Evolutionary conservation across 2,329 filamentous ascomycete genomes (phyloP).

Genomic region (Xylariaceae sp.): DNA sequence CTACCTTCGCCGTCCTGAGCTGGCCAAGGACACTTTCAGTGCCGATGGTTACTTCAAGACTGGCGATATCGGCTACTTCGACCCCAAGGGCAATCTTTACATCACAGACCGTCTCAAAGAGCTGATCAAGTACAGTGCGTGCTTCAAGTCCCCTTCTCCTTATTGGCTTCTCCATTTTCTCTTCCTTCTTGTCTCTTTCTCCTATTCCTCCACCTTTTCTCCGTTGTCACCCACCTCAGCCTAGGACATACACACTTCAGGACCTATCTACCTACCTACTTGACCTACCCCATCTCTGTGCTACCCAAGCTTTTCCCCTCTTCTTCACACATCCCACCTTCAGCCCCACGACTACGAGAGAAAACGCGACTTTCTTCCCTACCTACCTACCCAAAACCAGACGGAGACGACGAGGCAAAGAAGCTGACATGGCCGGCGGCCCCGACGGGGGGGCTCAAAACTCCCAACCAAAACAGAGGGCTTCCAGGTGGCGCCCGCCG

Average conservation of each 20-base stretch:
- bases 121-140: conserved; percentile 52
- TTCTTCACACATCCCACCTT: not conserved
- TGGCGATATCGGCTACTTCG: conserved; percentile 76
- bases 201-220: too few relatives aligned
- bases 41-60: conserved; percentile 83
- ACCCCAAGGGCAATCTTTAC: conserved; percentile 73
- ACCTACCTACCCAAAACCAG: not conserved
- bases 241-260: too few relatives aligned
- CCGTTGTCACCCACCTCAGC: too few relatives aligned
- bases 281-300: too few relatives aligned
- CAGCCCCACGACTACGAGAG: not conserved
- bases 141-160: not conserved
- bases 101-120: conserved; percentile 82
- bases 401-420: too few relatives aligned
- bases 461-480: conserved; percentile 43
- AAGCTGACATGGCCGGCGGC: too few relatives aligned
- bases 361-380: not conserved
- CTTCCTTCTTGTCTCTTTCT: too few relatives aligned
- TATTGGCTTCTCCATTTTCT: too few relatives aligned
- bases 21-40: conserved; percentile 64
- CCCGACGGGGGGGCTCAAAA: too few relatives aligned
- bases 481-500: conserved; percentile 63
- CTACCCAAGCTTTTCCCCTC: too few relatives aligned
- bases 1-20: conserved; percentile 66
- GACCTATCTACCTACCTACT: too few relatives aligned